A percentile compares a stretch with the other conserved stretches of the same genome.
phyloP scores from a whole-genome alignment of 305 asterid species.

The Plantago rigida region DNA sequence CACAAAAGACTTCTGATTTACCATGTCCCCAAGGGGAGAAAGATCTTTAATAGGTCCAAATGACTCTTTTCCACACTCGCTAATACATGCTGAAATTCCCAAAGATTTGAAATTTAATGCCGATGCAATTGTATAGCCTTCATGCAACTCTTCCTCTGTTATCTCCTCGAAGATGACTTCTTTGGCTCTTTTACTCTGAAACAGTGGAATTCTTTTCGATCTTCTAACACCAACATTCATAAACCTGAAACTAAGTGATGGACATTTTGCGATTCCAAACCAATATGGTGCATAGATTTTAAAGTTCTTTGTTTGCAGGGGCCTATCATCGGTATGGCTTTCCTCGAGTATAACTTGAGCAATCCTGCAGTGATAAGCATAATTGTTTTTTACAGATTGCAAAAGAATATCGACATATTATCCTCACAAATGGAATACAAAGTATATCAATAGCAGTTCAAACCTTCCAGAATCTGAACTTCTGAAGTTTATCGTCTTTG shows the following conservation, averaged over 20 bases:
- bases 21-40: conserved; percentile 86
- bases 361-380: conserved; percentile 48
- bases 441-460: conserved; percentile 24
- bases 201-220: conserved; percentile 47
- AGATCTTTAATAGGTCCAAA: conserved; percentile 83
- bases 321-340: conserved; percentile 45
- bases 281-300: conserved; percentile 84
- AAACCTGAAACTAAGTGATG: conserved; percentile 79
- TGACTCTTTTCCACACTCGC: conserved; percentile 54
- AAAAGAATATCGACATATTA: conserved; percentile 10
- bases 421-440: conserved; percentile 16
- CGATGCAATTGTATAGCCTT: conserved; percentile 84
- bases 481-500: conserved; percentile 70
- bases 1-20: conserved; percentile 28
- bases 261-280: conserved; percentile 78
- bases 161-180: conserved; percentile 73
- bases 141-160: conserved; percentile 73
- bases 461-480: conserved; percentile 97
- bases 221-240: conserved; percentile 43
- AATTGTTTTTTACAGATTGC: conserved; percentile 22
- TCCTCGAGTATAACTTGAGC: conserved; percentile 86
- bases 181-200: conserved; percentile 43
- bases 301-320: conserved; percentile 52
- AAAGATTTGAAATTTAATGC: conserved; percentile 68
- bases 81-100: conserved; percentile 70